Base-by-base conservation (phyloP, 2,329 filamentous ascomycete genomes). In the Ceratocystis variospora region DNA sequence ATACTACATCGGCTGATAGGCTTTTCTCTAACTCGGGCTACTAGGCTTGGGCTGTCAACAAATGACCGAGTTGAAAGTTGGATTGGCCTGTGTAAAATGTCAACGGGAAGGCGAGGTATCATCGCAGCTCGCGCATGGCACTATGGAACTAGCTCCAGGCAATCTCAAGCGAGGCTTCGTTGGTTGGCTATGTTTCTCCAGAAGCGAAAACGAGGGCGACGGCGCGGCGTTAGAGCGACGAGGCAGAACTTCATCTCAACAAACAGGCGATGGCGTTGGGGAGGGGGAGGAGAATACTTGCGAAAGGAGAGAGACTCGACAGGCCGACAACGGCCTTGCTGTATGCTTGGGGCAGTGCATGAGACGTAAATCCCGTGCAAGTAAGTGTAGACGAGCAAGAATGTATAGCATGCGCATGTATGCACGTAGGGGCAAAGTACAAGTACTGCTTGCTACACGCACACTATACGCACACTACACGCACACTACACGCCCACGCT, bases 101-200 rank as follows among this genome's bases (percentile, higher is more conserved):
- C 33, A 57, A 19, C 53, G 10, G 37, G 37, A 41, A 41, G 28
- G 28, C 25, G 53, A 31, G 28, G 55, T 31, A 31, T 15, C 25
- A 59, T 59, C n/a, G 28, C 17, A 59, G 53, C 53, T 5, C 22
- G n/a, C 48, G 48, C 53, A 59, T 33, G 53, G 53, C 53, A 59
- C 53, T 17, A 59, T 59, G 53, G 53, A 59, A 37, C 53, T 59
- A 59, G 53, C 53, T 33, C 22, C 15, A 28, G n/a, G 53, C 53
- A 59, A 31, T 17, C 28, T 22, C 10, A 59, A 25, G 53, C 31
- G 25, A 6, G 53, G 8, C 31, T 31, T 31, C 53, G 4, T 7
- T 15, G 15, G 17, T 12, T 8, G 55, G 6, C 28, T 19, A 37
- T 37, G 37, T 41, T 59, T 19, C 25, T 37, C 55, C 33, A n/a